Percentiles rank a stretch among this genome's conserved stretches.
Evolutionary conservation across 768 basidiomycete genomes (phyloP).

Genomic region (Kwoniella newhampshirensis): DNA sequence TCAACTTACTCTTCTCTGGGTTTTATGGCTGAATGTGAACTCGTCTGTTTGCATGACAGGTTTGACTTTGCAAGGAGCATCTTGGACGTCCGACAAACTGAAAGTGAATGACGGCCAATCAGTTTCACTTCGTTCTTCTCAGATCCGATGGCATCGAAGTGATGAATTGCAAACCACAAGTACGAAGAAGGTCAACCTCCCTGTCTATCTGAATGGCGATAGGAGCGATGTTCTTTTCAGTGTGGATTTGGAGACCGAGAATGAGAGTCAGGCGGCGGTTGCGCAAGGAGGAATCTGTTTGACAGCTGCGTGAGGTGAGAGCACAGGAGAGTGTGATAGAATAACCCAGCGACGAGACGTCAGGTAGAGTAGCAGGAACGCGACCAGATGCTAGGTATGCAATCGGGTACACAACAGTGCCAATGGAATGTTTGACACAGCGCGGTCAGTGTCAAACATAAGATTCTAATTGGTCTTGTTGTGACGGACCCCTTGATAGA

Average conservation of each 20-base stretch:
- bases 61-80: conserved; percentile 80
- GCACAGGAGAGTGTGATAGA: not conserved
- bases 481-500: too few species aligned
- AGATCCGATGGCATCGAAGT: conserved; percentile 79
- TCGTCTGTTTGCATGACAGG: too few species aligned
- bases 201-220: conserved; percentile 82
- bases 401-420: not conserved
- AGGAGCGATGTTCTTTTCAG: conserved; percentile 88
- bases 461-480: too few species aligned
- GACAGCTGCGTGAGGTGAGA: conserved; percentile 60
- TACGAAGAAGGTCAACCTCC: conserved; percentile 65
- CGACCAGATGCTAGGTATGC: not conserved
- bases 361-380: not conserved
- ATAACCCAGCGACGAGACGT: not conserved
- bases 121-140: conserved; percentile 75
- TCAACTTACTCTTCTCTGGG: too few species aligned
- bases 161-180: conserved; percentile 54
- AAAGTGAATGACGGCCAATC: conserved; percentile 80
- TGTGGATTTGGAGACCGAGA: conserved; percentile 75
- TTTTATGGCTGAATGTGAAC: too few species aligned
- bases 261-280: conserved; percentile 64
- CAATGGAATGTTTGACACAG: too few species aligned
- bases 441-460: too few species aligned
- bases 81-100: conserved; percentile 68
- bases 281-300: conserved; percentile 88